Percentiles rank a stretch among this genome's conserved stretches.
Evolutionary conservation across 768 basidiomycete species (phyloP).

Genomic region (Suillus cothurnatus): DNA sequence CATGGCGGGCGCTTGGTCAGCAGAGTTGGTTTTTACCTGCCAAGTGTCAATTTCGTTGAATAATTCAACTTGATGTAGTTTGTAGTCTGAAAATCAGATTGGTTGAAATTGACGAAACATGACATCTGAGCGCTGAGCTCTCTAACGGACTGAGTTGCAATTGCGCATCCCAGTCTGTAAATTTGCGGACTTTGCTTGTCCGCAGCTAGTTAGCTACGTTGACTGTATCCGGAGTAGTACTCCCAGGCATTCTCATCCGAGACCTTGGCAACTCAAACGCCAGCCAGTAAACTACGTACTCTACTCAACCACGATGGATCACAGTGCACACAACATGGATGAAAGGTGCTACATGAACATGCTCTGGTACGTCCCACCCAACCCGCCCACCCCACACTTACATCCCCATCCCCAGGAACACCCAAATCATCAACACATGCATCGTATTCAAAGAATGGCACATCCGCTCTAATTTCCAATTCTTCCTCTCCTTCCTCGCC

Average conservation of each 20-base stretch:
- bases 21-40: too few species aligned
- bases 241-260: background rate
- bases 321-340: constrained; percentile 53
- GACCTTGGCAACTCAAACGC: background rate
- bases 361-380: constrained; percentile 58
- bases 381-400: background rate
- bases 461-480: constrained; percentile 55
- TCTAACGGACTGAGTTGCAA: too few species aligned
- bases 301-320: constrained; percentile 33
- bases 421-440: constrained; percentile 77
- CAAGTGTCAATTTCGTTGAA: too few species aligned
- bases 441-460: constrained; percentile 83
- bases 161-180: too few species aligned
- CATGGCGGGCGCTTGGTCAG: too few species aligned
- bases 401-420: constrained; percentile 46
- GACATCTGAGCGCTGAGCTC: too few species aligned
- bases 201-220: too few species aligned
- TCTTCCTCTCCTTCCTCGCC: constrained; percentile 64
- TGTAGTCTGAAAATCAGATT: too few species aligned
- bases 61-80: too few species aligned
- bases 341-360: constrained; percentile 74
- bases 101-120: too few species aligned
- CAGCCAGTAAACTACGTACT: background rate
- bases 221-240: too few species aligned
- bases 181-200: too few species aligned